Evolutionary conservation across 2,329 filamentous ascomycete species (phyloP), one percentile per base, ranked within the genome.

Genomic region (Lasiodiplodia hormozganensis): DNA sequence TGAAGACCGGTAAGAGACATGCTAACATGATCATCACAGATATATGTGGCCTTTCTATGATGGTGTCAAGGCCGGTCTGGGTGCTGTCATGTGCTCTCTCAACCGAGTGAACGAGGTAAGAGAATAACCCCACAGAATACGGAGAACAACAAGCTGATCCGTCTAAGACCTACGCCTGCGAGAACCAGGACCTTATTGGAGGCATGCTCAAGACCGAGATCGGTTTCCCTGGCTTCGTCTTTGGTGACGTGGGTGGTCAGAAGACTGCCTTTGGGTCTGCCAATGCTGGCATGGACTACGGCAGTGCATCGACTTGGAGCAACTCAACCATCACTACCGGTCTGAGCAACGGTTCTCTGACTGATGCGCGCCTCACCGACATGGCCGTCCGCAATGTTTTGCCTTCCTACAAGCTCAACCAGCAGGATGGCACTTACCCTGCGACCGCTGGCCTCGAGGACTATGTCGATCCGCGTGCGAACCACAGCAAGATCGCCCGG

Each of bases 11-110:
- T 1, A 10, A n/a, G 21, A 21, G 7, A n/a, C 18, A 47, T 18
- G n/a, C 43, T 47, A 11, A 47, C n/a, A 10, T 10, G 11, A 18
- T 3, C 3, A 47, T 21, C 8, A 47, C n/a, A 47, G 43, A 11
- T 47, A 95, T 72, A 84, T 89, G 0, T 95, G 92, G 92, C 92
- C 92, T 0, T 96, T 95, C 76, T 89, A 87, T 2, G 90, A 94
- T 71, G 88, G 88, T 21, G 84, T 96, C n/a, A 87, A 86, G 60
- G 90, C 89, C 3, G 91, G 92, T 16, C 91, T 93, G 2, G 91
- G 87, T 0, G 87, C 88, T 21, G 86, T 93, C 52, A 96, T 96
- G 93, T 94, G 91, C 76, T 87, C 89, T 1, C 95, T 95, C 72
- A 78, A 81, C 40, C 74, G 79, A 62, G 70, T 81, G 62, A 84